These are phyloP conservation scores for Coemansia sp. DNA, from an alignment of 192 early-diverging fungal genomes.

Conservation along the genomic window DNA sequence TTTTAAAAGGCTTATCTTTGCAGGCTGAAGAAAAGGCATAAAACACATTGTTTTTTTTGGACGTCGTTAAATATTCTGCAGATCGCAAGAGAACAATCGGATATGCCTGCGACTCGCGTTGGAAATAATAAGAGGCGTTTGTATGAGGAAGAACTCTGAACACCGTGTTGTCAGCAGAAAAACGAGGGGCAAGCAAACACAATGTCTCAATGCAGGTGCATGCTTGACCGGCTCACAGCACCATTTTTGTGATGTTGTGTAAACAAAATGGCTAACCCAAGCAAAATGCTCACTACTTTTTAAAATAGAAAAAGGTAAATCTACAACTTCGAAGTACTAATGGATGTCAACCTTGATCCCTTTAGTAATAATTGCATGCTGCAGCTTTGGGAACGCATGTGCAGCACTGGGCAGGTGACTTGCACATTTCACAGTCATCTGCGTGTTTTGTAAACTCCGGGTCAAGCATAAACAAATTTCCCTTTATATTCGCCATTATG, in stretches of 20 bases:
- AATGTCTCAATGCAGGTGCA: neutral
- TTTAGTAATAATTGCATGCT: neutral
- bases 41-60: constrained; percentile 1
- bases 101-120: constrained; percentile 3
- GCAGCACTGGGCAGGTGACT: neutral
- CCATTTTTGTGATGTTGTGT: neutral
- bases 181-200: neutral
- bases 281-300: neutral
- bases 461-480: neutral
- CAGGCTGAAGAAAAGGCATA: neutral
- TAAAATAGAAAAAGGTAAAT: neutral
- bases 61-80: constrained; percentile 1
- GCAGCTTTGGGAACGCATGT: neutral
- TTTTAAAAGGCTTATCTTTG: neutral
- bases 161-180: neutral
- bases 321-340: neutral
- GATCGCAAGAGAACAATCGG: constrained; percentile 7
- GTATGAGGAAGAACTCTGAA: neutral
- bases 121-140: neutral
- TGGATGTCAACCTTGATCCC: neutral
- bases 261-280: neutral
- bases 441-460: neutral
- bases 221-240: neutral
- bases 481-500: neutral
- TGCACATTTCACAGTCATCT: neutral